These are phyloP conservation scores for Diaporthe citrichinensis DNA, from an alignment of 2,329 filamentous ascomycete genomes.

Conservation along the genomic window DNA sequence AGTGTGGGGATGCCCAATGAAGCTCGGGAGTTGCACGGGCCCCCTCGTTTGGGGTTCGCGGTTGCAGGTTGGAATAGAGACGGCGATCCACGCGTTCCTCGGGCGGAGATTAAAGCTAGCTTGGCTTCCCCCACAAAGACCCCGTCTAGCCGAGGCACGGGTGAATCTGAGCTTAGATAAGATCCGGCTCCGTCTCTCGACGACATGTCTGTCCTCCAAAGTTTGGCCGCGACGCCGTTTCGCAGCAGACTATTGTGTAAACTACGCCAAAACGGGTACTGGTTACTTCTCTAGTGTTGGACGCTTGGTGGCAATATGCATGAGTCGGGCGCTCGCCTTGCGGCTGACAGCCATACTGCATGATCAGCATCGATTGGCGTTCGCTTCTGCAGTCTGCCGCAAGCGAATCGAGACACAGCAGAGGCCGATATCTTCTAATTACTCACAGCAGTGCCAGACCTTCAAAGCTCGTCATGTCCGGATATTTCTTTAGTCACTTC, in stretches of 20 bases:
- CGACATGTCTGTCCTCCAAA: neutral
- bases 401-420: neutral
- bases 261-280: too few species aligned
- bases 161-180: neutral
- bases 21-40: conserved; percentile 24
- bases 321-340: neutral
- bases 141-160: conserved; percentile 25
- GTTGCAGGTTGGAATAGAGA: neutral
- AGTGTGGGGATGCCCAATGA: conserved; percentile 16
- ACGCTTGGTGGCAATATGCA: neutral
- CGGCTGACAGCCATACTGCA: neutral
- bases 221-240: neutral
- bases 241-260: neutral
- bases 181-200: conserved; percentile 3
- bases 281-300: neutral
- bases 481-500: neutral
- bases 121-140: conserved; percentile 11
- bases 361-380: neutral
- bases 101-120: conserved; percentile 26
- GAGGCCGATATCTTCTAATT: neutral
- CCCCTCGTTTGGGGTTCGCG: neutral
- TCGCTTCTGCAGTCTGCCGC: neutral
- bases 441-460: too few species aligned
- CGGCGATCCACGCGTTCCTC: conserved; percentile 13
- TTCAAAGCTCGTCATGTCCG: neutral